These are phyloP conservation scores for Ceratobasidium sp. DNA, from an alignment of 1,284 basidiomycete genomes.

Conservation along the genomic window DNA sequence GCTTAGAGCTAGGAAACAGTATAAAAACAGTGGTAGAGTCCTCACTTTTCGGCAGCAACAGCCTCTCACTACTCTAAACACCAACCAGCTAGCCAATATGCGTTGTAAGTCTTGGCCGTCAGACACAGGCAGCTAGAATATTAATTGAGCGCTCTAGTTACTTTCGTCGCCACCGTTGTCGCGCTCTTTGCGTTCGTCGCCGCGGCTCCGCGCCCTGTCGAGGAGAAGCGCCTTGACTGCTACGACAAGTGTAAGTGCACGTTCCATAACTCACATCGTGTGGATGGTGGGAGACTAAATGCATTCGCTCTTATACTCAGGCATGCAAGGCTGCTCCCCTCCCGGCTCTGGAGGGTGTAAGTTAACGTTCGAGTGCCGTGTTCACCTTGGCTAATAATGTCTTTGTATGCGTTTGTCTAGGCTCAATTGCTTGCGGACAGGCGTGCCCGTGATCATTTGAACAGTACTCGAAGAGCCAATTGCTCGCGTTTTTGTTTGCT, in stretches of 20 bases:
- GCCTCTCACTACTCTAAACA: not conserved
- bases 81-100: not conserved
- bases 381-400: not conserved
- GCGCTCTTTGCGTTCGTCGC: not conserved
- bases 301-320: not conserved
- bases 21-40: not conserved
- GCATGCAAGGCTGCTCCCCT: conserved; percentile 1
- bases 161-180: not conserved
- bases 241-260: not conserved
- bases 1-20: not conserved
- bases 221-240: not conserved
- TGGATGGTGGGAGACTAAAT: not conserved
- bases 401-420: not conserved
- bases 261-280: not conserved
- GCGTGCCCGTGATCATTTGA: too few relatives aligned
- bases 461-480: too few relatives aligned
- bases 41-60: not conserved
- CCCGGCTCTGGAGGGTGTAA: not conserved
- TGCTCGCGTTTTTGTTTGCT: too few relatives aligned
- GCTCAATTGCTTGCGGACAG: not conserved
- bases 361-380: not conserved
- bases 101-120: not conserved
- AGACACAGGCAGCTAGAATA: not conserved
- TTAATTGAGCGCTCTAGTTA: not conserved
- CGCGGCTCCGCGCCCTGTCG: not conserved